These are phyloP conservation scores for Penicillium roqueforti DNA, from an alignment of 495 filamentous ascomycete species.

Conservation along the genomic window DNA sequence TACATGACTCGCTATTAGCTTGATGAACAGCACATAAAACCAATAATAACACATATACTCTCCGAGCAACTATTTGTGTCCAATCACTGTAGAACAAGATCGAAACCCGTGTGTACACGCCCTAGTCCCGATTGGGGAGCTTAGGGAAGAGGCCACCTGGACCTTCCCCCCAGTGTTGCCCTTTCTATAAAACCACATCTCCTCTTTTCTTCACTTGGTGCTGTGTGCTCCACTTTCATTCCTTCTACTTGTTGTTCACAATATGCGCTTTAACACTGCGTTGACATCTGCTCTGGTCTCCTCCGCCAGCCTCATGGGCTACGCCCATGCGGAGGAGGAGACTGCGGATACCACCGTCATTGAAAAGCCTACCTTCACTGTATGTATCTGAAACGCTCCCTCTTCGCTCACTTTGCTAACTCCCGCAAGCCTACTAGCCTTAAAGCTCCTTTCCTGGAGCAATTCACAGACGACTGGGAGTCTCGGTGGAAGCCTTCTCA, in stretches of 20 bases:
- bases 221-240: constrained; percentile 26
- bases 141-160: constrained; percentile 46
- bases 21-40: too few relatives aligned
- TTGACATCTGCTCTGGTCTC: constrained; percentile 60
- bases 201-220: constrained; percentile 27
- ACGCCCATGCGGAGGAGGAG: constrained; percentile 67
- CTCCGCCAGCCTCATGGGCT: constrained; percentile 66
- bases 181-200: constrained; percentile 37
- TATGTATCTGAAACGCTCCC: constrained; percentile 43
- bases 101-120: constrained; percentile 17
- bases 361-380: constrained; percentile 82
- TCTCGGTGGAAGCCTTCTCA: constrained; percentile 86
- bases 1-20: too few relatives aligned
- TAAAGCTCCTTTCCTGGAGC: constrained; percentile 94
- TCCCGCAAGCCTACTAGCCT: constrained; percentile 67
- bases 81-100: constrained; percentile 20
- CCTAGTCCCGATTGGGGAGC: constrained; percentile 36
- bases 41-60: too few relatives aligned
- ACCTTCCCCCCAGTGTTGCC: constrained; percentile 25
- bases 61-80: too few relatives aligned
- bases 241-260: constrained; percentile 30
- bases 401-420: constrained; percentile 16
- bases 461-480: constrained; percentile 96
- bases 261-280: constrained; percentile 74
- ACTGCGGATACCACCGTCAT: constrained; percentile 54